These are phyloP conservation scores for Aurifilum marmelostoma DNA, from an alignment of 2,329 filamentous ascomycete genomes.

Conservation along the genomic window DNA sequence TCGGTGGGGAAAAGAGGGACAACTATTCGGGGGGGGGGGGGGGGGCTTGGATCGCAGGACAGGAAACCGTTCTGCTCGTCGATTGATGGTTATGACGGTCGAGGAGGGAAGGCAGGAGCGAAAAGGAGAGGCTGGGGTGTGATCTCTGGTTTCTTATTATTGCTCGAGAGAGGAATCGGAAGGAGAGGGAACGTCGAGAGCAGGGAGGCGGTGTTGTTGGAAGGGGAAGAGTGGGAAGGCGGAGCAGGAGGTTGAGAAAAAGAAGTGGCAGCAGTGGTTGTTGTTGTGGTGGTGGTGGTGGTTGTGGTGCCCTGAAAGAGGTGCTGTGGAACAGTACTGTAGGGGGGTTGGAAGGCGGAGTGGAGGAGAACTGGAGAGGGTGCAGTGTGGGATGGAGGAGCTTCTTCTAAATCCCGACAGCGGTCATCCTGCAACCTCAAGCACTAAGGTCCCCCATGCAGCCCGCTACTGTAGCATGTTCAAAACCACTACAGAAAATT, in stretches of 20 bases:
- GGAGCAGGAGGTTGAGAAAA: not conserved
- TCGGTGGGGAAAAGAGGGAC: constrained; percentile 9
- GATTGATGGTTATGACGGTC: not conserved
- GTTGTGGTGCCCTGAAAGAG: too few relatives aligned
- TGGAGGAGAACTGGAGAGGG: not conserved
- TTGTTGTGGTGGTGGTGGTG: not conserved
- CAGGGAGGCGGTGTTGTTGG: not conserved
- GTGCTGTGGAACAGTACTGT: not conserved
- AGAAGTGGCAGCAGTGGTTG: not conserved
- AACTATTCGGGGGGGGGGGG: not conserved
- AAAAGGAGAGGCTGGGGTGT: not conserved
- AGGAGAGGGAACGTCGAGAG: not conserved
- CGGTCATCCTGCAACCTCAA: not conserved
- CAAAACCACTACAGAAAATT: not conserved
- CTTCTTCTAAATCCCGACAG: not conserved
- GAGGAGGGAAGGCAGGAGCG: not conserved
- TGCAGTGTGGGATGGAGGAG: not conserved
- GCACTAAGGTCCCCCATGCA: not conserved
- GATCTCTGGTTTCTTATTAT: not conserved
- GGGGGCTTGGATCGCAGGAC: not conserved
- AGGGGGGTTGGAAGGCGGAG: not conserved
- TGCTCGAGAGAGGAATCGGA: not conserved
- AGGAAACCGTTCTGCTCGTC: not conserved
- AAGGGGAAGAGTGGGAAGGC: not conserved
- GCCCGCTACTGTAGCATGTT: not conserved